phyloP scores from a whole-genome alignment of 495 filamentous ascomycete species.

The Penicillium atrosanguineum region DNA sequence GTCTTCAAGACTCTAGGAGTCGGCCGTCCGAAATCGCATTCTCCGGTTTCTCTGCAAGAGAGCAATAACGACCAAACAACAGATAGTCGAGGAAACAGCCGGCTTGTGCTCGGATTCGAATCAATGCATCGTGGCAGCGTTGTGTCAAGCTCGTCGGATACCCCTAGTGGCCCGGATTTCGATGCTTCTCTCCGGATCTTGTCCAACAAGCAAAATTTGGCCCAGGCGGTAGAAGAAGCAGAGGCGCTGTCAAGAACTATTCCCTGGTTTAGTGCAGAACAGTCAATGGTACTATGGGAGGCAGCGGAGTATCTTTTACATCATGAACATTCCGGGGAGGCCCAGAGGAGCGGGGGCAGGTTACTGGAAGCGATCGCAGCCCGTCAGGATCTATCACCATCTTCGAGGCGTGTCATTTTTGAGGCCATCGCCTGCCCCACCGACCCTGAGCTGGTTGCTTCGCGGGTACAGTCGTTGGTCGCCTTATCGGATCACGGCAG shows the following conservation, averaged over 20 bases:
- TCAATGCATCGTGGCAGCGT: constrained; percentile 48
- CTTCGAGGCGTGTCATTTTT: constrained; percentile 34
- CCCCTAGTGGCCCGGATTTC: constrained; percentile 40
- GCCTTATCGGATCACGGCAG: constrained; percentile 46
- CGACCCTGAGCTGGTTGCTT: constrained; percentile 40
- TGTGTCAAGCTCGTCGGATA: constrained; percentile 45
- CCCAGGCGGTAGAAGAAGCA: constrained; percentile 41
- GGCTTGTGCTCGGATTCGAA: constrained; percentile 35
- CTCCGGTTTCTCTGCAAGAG: constrained; percentile 36
- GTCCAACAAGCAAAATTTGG: constrained; percentile 35
- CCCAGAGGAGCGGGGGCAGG: constrained; percentile 35
- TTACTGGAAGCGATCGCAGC: constrained; percentile 39
- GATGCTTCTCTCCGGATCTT: constrained; percentile 36
- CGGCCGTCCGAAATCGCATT: constrained; percentile 39
- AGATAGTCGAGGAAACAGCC: constrained; percentile 31
- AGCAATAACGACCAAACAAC: constrained; percentile 33
- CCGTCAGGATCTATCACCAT: constrained; percentile 42
- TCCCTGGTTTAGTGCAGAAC: constrained; percentile 40
- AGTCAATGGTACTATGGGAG: constrained; percentile 44
- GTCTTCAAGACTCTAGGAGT: constrained; percentile 47
- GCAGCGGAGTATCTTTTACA: constrained; percentile 39
- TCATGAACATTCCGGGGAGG: constrained; percentile 36
- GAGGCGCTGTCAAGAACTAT: constrained; percentile 34
- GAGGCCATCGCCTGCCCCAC: constrained; percentile 37
- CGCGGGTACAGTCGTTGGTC: constrained; percentile 41